phyloP scores from a whole-genome alignment of 495 filamentous ascomycete species.

The Aspergillus ellipticus region DNA sequence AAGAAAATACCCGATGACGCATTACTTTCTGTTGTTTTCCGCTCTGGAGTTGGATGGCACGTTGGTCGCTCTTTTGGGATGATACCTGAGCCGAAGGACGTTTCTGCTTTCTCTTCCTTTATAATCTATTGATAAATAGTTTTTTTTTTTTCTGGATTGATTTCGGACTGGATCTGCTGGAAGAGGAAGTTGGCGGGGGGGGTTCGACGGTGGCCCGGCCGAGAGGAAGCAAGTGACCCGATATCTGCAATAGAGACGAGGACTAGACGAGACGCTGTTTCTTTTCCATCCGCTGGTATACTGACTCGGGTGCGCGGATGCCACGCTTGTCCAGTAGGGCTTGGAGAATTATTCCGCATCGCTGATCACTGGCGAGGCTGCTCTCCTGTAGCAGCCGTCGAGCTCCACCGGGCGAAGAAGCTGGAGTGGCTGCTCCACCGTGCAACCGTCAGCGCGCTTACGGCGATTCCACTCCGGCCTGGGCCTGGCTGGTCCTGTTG shows the following conservation, averaged over 20 bases:
- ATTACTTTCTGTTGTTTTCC: conserved; percentile 8
- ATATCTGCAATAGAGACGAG: background rate
- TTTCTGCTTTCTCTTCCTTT: background rate
- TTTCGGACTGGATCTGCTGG: background rate
- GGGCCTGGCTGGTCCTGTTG: too few relatives aligned
- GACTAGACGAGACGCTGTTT: background rate
- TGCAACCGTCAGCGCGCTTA: background rate
- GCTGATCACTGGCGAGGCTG: background rate
- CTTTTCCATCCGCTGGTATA: background rate
- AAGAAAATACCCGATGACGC: conserved; percentile 21
- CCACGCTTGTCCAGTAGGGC: background rate
- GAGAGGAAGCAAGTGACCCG: background rate
- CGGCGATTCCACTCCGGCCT: background rate
- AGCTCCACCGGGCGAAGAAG: background rate
- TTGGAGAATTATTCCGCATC: background rate
- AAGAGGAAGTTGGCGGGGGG: background rate
- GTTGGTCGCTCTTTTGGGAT: conserved; percentile 8
- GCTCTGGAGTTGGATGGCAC: conserved; percentile 9
- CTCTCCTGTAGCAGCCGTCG: background rate
- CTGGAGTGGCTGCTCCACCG: background rate
- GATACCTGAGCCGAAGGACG: conserved; percentile 7
- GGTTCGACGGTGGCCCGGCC: background rate
- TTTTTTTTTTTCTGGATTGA: too few relatives aligned
- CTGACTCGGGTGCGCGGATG: background rate
- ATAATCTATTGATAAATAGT: background rate